A percentile compares a stretch with the other conserved stretches of the same genome.
These are phyloP conservation scores for Phytophthora pini DNA, from an alignment of 352 stramenopile genomes.

Conservation along the genomic window DNA sequence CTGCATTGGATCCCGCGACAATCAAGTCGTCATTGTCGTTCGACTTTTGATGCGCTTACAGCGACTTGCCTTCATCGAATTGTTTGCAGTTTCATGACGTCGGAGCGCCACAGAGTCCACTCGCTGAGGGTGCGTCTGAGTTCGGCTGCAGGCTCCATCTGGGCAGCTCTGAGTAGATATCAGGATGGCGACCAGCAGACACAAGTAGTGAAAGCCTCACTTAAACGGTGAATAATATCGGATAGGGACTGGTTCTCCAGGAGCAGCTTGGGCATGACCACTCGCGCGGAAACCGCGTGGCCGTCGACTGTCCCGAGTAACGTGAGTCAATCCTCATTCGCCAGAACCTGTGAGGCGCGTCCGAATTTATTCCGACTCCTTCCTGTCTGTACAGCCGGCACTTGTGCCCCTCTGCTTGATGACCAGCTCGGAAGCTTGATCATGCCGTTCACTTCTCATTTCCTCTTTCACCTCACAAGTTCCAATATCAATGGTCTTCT, in stretches of 20 bases:
- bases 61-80: constrained; percentile 3
- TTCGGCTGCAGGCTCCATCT: constrained; percentile 28
- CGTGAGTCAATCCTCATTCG: constrained; percentile 27
- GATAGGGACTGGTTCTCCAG: constrained; percentile 5
- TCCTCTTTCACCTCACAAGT: constrained; percentile 12
- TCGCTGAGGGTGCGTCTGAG: constrained; percentile 6
- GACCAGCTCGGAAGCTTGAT: neutral
- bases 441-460: constrained; percentile 30
- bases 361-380: constrained; percentile 32
- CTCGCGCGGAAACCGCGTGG: constrained; percentile 21
- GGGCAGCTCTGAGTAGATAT: constrained; percentile 22
- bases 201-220: constrained; percentile 5
- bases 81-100: neutral
- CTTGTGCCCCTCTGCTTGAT: neutral
- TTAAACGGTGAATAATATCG: neutral
- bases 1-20: neutral
- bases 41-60: neutral
- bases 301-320: constrained; percentile 7
- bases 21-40: neutral
- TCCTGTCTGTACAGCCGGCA: constrained; percentile 3
- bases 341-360: constrained; percentile 20
- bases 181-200: constrained; percentile 13
- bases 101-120: constrained; percentile 3
- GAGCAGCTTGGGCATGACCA: constrained; percentile 21
- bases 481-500: constrained; percentile 29